Evolutionary conservation across 495 filamentous ascomycete species (phyloP).

Genomic region (Oidiodendron maius): DNA sequence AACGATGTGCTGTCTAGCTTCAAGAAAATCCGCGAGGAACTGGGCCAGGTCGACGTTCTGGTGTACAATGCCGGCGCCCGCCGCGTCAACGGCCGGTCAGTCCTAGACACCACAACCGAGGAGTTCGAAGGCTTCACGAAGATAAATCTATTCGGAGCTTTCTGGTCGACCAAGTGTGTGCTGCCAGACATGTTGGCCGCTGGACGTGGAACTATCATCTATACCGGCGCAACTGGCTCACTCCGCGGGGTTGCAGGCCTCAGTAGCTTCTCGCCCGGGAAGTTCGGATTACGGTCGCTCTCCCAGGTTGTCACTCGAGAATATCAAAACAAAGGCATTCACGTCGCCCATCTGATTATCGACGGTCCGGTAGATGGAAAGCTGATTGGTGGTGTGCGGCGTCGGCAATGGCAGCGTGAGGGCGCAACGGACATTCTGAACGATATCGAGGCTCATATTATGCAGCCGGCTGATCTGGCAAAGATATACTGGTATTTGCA

Average conservation of each 20-base stretch:
- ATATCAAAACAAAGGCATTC: constrained; percentile 25
- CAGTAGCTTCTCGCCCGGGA: constrained; percentile 26
- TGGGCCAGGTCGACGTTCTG: constrained; percentile 23
- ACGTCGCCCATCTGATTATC: constrained; percentile 27
- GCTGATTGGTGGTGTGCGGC: constrained; percentile 33
- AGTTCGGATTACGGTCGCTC: constrained; percentile 27
- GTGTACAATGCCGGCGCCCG: constrained; percentile 29
- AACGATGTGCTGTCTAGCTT: constrained; percentile 20
- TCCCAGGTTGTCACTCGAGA: constrained; percentile 27
- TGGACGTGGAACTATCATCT: constrained; percentile 24
- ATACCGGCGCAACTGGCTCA: constrained; percentile 28
- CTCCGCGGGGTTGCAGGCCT: constrained; percentile 23
- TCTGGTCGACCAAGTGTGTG: constrained; percentile 24
- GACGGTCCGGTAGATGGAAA: constrained; percentile 35
- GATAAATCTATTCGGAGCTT: constrained; percentile 29
- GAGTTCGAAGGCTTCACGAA: constrained; percentile 27
- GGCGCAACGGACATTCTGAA: constrained; percentile 22
- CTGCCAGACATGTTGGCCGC: constrained; percentile 26
- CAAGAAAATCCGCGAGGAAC: constrained; percentile 16
- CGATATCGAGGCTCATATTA: constrained; percentile 24
- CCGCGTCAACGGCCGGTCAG: constrained; percentile 19
- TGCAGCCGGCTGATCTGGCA: constrained; percentile 53
- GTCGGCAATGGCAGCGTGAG: constrained; percentile 24
- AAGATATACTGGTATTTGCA: constrained; percentile 70
- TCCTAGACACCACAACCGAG: constrained; percentile 25